Percentiles rank a stretch among this genome's conserved stretches.
Conservation (phyloP, 176 grass and related monocot genomes). For the Carex cristatella region DNA sequence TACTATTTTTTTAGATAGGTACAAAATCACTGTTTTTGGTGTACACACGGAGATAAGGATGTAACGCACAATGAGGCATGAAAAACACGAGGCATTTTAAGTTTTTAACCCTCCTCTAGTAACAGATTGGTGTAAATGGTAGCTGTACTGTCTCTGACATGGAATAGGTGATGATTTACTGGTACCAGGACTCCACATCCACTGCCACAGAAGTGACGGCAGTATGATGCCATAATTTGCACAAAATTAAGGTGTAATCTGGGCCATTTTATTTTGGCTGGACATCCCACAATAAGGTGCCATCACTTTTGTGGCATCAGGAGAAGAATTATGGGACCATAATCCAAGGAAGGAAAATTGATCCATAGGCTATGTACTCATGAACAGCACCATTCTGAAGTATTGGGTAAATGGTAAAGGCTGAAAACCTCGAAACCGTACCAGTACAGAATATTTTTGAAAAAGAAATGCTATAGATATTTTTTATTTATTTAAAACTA, state of each 20-base stretch:
- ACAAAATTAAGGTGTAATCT: neutral
- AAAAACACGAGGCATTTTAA: too few relatives aligned
- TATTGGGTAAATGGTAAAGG: conserved; percentile 9
- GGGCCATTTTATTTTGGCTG: neutral
- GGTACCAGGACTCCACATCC: neutral
- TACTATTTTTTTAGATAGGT: too few relatives aligned
- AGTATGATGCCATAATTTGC: neutral
- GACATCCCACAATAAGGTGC: neutral
- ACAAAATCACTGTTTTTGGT: too few relatives aligned
- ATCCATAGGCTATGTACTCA: neutral
- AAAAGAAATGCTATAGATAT: neutral
- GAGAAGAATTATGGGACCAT: neutral
- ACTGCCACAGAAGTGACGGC: neutral
- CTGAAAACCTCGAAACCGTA: neutral
- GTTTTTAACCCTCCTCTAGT: too few relatives aligned
- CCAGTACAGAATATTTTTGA: neutral
- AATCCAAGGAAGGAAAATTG: neutral
- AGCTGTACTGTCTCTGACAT: neutral
- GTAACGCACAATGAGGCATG: too few relatives aligned
- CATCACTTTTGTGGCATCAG: neutral
- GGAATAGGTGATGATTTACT: neutral
- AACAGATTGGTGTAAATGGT: neutral
- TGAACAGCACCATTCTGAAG: neutral
- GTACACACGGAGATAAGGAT: too few relatives aligned
- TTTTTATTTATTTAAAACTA: conserved; percentile 7